Evolutionary conservation across 164 flowering plant genomes (phyloP), one percentile per base, ranked within the genome.

Genomic region (Kalanchoe fedtschenkoi): DNA sequence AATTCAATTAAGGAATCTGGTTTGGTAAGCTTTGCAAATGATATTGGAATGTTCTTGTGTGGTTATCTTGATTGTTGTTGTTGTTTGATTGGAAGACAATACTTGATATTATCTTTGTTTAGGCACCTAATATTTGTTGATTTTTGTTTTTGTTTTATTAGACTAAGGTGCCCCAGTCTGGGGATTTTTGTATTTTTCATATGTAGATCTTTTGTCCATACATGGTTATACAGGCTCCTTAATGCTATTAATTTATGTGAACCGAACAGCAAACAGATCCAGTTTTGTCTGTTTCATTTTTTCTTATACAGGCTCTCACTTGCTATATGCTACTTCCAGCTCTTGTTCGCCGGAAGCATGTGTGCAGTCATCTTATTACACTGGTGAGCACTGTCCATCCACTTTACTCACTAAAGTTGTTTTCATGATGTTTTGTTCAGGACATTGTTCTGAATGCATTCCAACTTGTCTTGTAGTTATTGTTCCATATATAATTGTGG

Each of bases 281-380:
- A 21, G 13, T 47, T 21, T n/a, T 19, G 24, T n/a, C 42, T 19
- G 26, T 59, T 1, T 30, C 56, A 44, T 63, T 17, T 58, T 60
- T 30, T 65, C 22, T 68, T 47, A 64, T 53, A 53, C 80, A 93
- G 98, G 89, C 66, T 19, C 78, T 93, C 34, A 85, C 92, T 62
- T 93, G 97, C 78, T 66, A 65, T 70, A 88, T 85, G 71, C 78
- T 93, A 66, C 92, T 93, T 74, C 85, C 83, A 69, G 80, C 85
- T 19, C 90, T 93, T 60, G 96, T 86, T 71, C 83, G 81, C 32
- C 78, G 85, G 54, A 86, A 67, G 67, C 83, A 80, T 69, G 67
- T 90, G 61, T 86, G 95, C 62, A 44, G 60, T 39, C 88, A 90
- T 69, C 95, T 93, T 74, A 80, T 85, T 64, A 56, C 78, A 43